Percentiles rank a stretch among this genome's conserved stretches.
phyloP scores from a whole-genome alignment of 2,329 filamentous ascomycete genomes.

The Xylaria multiplex region DNA sequence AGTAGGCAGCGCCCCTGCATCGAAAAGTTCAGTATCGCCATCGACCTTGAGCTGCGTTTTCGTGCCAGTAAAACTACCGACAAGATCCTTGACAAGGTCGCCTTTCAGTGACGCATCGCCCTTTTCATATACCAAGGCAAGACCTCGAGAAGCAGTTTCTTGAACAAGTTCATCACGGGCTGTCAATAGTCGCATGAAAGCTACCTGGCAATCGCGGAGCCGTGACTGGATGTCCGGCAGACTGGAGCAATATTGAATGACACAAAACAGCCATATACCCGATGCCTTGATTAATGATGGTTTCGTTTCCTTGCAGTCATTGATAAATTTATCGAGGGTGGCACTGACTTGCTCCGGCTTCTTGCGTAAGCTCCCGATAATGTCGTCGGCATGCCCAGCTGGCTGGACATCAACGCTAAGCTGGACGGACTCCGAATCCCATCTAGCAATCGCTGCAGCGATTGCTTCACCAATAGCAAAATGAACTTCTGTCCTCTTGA shows the following conservation, averaged over 20 bases:
- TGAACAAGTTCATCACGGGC: constrained; percentile 95
- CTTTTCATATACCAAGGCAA: constrained; percentile 93
- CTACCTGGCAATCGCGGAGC: constrained; percentile 81
- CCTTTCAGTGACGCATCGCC: constrained; percentile 83
- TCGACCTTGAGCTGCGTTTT: constrained; percentile 82
- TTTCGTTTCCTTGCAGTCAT: constrained; percentile 83
- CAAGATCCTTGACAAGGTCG: constrained; percentile 85
- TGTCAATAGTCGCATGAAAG: constrained; percentile 87
- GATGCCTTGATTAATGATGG: constrained; percentile 91
- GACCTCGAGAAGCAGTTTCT: constrained; percentile 89
- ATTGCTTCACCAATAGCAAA: constrained; percentile 92
- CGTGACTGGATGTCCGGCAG: constrained; percentile 76
- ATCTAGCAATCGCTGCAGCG: constrained; percentile 79
- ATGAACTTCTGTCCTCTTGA: constrained; percentile 86
- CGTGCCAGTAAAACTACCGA: constrained; percentile 86
- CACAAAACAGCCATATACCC: constrained; percentile 91
- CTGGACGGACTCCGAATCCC: constrained; percentile 82
- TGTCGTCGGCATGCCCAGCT: constrained; percentile 50
- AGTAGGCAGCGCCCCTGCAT: constrained; percentile 88
- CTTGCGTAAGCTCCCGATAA: constrained; percentile 49
- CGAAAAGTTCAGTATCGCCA: constrained; percentile 91
- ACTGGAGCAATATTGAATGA: constrained; percentile 90
- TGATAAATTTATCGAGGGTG: constrained; percentile 77
- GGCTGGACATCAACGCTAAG: constrained; percentile 80
- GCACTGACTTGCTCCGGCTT: constrained; percentile 57